Base-by-base conservation (phyloP, 129 eudicot species). In the Escallonia rubra region DNA sequence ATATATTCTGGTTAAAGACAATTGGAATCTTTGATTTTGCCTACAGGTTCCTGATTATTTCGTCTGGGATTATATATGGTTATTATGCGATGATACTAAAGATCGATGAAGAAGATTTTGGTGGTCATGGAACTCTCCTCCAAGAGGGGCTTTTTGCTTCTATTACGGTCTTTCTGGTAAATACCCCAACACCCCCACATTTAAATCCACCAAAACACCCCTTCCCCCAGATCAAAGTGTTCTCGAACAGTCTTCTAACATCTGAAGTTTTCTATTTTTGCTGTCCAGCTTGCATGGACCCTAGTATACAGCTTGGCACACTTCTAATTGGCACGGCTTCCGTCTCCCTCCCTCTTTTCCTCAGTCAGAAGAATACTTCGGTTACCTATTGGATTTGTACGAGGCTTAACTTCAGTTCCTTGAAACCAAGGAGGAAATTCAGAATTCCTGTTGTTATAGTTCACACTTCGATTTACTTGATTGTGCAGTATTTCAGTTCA, bases 111-210 rank as follows among this genome's bases (percentile, higher is more conserved):
- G 98, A 93, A 84, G 98, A 93, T 63, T 89, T 86, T 69, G 96
- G 98, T 14, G 98, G 98, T 39, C 98, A 89, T 66, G 92, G 95
- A 45, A 80, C 98, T 62, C 98, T 93, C 60, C 96, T 93, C 41
- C 98, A 93, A 57, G 98, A 93, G 85, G 98, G 98, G 5, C 95
- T 93, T 54, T 93, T 93, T 70, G 98, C 96, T 71, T 93, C 98
- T 15, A 56, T 93, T 48, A 84, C 87, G 5, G 95, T 93, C 69
- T 93, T 93, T 83, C 87, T 93, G 96, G 98, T 93, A 87, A 43
- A 43, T 42, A 58, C 34, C 1, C 34, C 34, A 23, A 23, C 34
- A 23, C 34, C 34, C 34, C 34, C 34, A 23, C 34, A 23, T 23
- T 23, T 1, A 23, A 23, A 23, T 0, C 34, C 34, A 23, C 34